Percentiles rank a stretch among this genome's conserved stretches.
Conservation (phyloP, 208 protist genomes). For the Acanthamoeba culbertsoni region DNA sequence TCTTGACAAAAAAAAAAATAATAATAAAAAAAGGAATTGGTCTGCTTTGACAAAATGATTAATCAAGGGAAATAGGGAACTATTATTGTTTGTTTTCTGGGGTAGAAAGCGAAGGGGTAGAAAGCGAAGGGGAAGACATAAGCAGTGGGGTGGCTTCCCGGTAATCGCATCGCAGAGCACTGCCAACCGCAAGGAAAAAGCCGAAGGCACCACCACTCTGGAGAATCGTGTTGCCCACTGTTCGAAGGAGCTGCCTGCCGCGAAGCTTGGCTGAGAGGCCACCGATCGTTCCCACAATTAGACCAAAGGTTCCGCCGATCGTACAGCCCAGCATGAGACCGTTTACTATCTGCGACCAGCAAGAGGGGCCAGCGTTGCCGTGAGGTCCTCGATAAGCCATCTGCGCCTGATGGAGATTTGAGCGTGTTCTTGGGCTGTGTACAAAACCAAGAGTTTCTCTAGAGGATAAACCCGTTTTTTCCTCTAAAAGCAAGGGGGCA, state of each 20-base stretch:
- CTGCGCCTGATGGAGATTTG: too few relatives aligned
- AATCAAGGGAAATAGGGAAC: too few relatives aligned
- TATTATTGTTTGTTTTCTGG: too few relatives aligned
- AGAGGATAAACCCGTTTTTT: neutral
- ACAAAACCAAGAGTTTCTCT: too few relatives aligned
- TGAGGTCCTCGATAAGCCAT: neutral
- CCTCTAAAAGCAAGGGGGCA: neutral
- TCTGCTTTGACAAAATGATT: too few relatives aligned
- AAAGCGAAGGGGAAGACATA: neutral
- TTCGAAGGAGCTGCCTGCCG: constrained; percentile 17
- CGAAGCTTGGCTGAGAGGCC: constrained; percentile 3
- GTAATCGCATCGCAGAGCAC: neutral
- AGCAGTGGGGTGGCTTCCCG: neutral
- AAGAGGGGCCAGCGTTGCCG: neutral
- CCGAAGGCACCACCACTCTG: constrained; percentile 44
- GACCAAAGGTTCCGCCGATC: constrained; percentile 13
- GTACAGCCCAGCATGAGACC: constrained; percentile 21
- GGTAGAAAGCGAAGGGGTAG: too few relatives aligned
- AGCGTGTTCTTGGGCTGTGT: neutral
- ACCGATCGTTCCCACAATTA: constrained; percentile 25
- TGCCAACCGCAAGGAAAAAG: constrained; percentile 42
- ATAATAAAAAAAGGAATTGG: too few relatives aligned
- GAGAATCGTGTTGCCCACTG: constrained; percentile 29
- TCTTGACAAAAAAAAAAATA: too few relatives aligned
- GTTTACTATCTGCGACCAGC: neutral